These are phyloP conservation scores for Papilionanthe hybrid DNA, from an alignment of 116 monocot genomes.

Conservation along the genomic window DNA sequence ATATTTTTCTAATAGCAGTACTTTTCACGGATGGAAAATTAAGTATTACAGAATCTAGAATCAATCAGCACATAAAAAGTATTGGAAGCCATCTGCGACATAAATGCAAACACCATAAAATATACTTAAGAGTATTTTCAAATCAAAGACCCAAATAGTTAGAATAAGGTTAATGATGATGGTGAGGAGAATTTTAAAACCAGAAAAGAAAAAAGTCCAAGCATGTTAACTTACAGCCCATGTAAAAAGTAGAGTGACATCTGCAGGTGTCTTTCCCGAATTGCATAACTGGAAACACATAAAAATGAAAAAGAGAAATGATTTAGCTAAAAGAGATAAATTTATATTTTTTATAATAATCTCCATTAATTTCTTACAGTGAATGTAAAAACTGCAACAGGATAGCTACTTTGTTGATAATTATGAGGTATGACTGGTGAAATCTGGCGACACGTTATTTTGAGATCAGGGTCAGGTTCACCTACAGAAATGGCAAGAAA, in stretches of 20 bases:
- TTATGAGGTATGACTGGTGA: constrained; percentile 97
- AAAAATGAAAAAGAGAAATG: neutral
- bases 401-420: constrained; percentile 83
- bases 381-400: constrained; percentile 85
- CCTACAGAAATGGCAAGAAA: constrained; percentile 39
- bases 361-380: constrained; percentile 36
- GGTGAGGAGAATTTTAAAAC: neutral
- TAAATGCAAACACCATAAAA: neutral
- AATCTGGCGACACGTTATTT: constrained; percentile 86
- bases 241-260: constrained; percentile 81
- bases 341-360: neutral
- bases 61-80: neutral
- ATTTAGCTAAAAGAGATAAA: neutral
- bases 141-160: neutral
- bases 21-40: neutral
- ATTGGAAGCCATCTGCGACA: neutral
- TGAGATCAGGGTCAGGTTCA: constrained; percentile 90
- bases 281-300: constrained; percentile 63
- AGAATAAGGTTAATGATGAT: neutral
- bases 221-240: constrained; percentile 79
- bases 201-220: neutral
- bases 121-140: neutral
- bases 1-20: neutral
- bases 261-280: constrained; percentile 63
- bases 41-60: neutral